Evolutionary conservation across 805 yeast species (phyloP).

Genomic region (Starmerella geochares): DNA sequence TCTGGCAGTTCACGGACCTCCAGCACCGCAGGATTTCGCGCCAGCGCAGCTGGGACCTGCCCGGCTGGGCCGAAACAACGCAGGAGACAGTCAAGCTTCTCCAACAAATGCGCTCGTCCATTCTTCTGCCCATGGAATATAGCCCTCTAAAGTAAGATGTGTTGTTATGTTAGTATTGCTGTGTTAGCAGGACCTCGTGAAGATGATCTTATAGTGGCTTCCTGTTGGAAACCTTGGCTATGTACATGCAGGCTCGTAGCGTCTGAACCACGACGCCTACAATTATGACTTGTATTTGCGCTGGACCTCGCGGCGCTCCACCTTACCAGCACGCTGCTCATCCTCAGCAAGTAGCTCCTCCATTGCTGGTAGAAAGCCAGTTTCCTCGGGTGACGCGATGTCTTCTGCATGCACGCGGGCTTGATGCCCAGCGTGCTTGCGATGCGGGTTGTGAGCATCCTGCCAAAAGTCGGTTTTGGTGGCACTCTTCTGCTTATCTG

Average conservation of each 20-base stretch:
- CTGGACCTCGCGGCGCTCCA: constrained; percentile 15
- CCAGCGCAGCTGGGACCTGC: constrained; percentile 37
- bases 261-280: no score
- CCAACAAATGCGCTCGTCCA: constrained; percentile 33
- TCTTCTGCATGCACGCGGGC: constrained; percentile 11
- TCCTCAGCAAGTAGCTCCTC: constrained; percentile 10
- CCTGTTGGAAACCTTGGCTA: no score
- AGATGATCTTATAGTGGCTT: no score
- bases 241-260: no score
- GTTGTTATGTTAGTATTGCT: no score
- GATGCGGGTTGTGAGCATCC: constrained; percentile 12
- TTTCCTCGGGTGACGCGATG: constrained; percentile 8
- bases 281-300: background rate
- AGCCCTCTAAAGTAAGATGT: constrained; percentile 32
- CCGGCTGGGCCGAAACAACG: constrained; percentile 40
- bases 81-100: constrained; percentile 37
- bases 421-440: constrained; percentile 13
- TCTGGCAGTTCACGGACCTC: constrained; percentile 39
- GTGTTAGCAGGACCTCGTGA: no score
- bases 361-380: constrained; percentile 12
- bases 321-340: constrained; percentile 15
- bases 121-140: constrained; percentile 35
- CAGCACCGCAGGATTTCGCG: constrained; percentile 36
- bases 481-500: background rate
- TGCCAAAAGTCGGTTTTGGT: constrained; percentile 15